Base-by-base conservation (phyloP, 2,329 filamentous ascomycete genomes). In the Leptographium procerum region DNA sequence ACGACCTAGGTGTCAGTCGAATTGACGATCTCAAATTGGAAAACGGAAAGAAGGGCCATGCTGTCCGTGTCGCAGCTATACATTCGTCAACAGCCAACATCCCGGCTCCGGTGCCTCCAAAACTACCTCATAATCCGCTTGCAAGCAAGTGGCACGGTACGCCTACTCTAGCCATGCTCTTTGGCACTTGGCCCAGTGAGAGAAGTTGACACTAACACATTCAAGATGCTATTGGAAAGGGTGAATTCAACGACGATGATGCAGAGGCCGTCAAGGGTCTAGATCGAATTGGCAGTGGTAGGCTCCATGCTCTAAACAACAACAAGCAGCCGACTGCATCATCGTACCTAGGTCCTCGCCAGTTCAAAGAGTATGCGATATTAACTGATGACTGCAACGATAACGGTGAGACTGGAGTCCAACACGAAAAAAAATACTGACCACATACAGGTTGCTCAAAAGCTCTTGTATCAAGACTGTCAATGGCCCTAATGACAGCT, bases 241-340 rank as follows among this genome's bases (percentile, higher is more conserved):
- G 63, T 5, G 57, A 52, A 1, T 64, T 64, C 28, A 61, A 64
- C 43, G 63, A 64, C n/a, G 61, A 63, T 10, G 63, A 64, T 19
- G 63, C 63, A 2, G 63, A 64, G 19, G 51, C 58, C 3, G 63
- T 63, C 43, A 63, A 63, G 16, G 58, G 56, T 19, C 50, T 64
- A 2, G 61, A 60, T 50, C 40, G 43, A 4, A 63, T 64, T 26
- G 59, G 60, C 11, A 58, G 60, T 14, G 63, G 63, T 0, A 48
- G 63, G 24, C 59, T 64, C 1, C 63, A 64, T n/a, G 63, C 63
- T 24, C 31, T 51, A 26, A 60, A 57, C 24, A 50, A 26, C 4
- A 24, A 29, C 4, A 34, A 28, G 4, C 43, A 36, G 47, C 47
- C 31, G 19, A 9, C 22, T 19, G 11, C 51, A 2, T 13, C 16